Conservation (phyloP, 2,329 filamentous ascomycete species). For the Xylariaceae sp. region DNA sequence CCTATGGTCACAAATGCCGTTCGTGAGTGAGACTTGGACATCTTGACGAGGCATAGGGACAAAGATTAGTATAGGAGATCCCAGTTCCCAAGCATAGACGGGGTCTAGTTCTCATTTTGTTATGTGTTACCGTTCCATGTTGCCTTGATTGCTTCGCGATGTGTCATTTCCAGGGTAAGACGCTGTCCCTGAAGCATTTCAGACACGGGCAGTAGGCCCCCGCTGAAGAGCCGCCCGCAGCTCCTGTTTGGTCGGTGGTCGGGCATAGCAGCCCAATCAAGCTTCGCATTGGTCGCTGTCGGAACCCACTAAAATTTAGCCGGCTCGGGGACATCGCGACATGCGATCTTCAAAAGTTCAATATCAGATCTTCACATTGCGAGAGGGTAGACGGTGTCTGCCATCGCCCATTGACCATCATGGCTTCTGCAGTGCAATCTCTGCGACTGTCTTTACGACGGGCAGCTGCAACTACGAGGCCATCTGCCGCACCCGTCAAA, state of each 20-base stretch:
- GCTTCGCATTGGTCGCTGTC: neutral
- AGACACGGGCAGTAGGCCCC: neutral
- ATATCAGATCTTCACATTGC: too few species aligned
- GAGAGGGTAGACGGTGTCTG: too few species aligned
- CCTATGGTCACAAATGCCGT: conserved; percentile 86
- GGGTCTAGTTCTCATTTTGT: too few species aligned
- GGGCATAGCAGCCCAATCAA: conserved; percentile 8
- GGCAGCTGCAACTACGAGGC: conserved; percentile 26
- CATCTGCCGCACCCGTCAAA: conserved; percentile 18
- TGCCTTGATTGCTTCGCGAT: neutral
- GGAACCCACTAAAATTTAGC: conserved; percentile 19
- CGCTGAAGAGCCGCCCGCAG: neutral
- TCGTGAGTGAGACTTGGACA: conserved; percentile 17
- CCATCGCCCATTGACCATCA: conserved; percentile 26
- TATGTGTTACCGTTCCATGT: too few species aligned
- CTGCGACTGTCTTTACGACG: conserved; percentile 39
- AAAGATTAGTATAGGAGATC: neutral
- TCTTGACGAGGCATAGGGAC: neutral
- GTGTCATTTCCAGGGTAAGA: neutral
- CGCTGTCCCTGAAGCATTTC: neutral
- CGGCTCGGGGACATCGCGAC: conserved; percentile 2
- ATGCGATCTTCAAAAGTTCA: conserved; percentile 2
- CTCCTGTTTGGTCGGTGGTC: conserved; percentile 6
- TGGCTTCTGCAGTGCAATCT: conserved; percentile 41
- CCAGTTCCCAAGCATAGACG: neutral